These are phyloP conservation scores for Wallacemonas sp. DNA, from an alignment of 208 protist genomes.

Conservation along the genomic window DNA sequence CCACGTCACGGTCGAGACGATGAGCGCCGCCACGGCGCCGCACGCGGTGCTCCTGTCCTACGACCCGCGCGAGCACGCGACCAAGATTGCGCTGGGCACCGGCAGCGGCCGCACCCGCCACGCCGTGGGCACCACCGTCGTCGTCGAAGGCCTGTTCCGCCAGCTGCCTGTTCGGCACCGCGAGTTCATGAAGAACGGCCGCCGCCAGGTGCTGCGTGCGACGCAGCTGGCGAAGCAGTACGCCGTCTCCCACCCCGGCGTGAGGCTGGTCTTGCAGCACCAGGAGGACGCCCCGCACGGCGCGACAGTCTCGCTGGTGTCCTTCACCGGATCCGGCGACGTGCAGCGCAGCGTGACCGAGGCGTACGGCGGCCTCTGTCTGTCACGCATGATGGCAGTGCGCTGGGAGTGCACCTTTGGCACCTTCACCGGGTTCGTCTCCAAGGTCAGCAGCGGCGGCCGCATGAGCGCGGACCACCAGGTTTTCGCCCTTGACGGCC, in stretches of 20 bases:
- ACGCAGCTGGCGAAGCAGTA: conserved; percentile 80
- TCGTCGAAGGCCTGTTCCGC: conserved; percentile 73
- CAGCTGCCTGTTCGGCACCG: conserved; percentile 88
- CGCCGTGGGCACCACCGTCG: conserved; percentile 79
- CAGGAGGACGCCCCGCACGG: conserved; percentile 37
- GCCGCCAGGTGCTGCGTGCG: conserved; percentile 61
- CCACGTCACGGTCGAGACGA: conserved; percentile 75
- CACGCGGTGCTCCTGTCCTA: conserved; percentile 52
- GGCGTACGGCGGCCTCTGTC: conserved; percentile 76
- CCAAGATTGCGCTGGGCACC: conserved; percentile 14
- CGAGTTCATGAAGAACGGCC: conserved; percentile 85
- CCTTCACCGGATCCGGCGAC: conserved; percentile 69
- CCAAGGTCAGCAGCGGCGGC: conserved; percentile 49
- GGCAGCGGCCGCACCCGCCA: conserved; percentile 25
- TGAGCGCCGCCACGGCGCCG: conserved; percentile 37
- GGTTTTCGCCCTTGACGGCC: conserved; percentile 76
- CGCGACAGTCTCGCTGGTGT: conserved; percentile 63
- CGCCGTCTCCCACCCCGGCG: conserved; percentile 77
- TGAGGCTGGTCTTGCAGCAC: conserved; percentile 70
- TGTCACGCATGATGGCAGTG: conserved; percentile 57
- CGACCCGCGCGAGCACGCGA: conserved; percentile 30
- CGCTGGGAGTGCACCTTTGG: conserved; percentile 63
- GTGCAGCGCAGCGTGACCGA: conserved; percentile 65
- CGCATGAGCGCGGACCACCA: conserved; percentile 67
- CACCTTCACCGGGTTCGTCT: conserved; percentile 65